Base-by-base conservation (phyloP, 805 yeast species). In the Schizosaccharomyces japonicus region DNA sequence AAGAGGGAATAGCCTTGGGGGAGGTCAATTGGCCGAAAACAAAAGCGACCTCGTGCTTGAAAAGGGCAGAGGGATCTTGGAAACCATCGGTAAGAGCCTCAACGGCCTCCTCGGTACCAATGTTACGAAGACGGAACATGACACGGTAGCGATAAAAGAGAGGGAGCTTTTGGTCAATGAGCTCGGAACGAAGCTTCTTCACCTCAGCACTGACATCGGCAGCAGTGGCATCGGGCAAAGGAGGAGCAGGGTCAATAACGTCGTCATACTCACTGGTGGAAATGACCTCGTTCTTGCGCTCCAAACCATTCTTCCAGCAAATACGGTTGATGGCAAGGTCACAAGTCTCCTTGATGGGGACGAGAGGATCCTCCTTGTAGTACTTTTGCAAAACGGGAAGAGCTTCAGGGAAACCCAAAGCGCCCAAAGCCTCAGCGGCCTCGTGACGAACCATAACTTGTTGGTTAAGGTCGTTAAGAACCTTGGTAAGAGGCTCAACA, bases 371-470 rank as follows among this genome's bases (percentile, higher is more conserved):
- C 59, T 92, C 96, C 47, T 77, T 71, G 55, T 63, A 68, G 62
- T 77, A 83, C 48, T 75, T 65, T 52, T 72, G 64, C 55, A 90
- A 71, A 45, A 84, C 60, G 1, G 67, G 72, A 49, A 90, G 61
- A 11, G 93, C 79, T 4, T 72, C 78, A 36, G 64, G 62, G 61
- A 84, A 94, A 45, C 94, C 94, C 47, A 90, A 68, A 40, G 98
- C 98, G 52, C 98, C 99, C 49, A 90, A 69, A 39, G 96, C 98
- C 64, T 90, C 99, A 5, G 98, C 98, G 15, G 98, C 98, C 63
- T 90, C 99, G 62, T 90, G 99, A 63, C 99, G 79, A 32, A 90
- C 99, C 96, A 90, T 90, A 51, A 80, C 69, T 28, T 42, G 33
- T 27, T 42, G 46, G 31, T 26, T 5, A 25, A 17, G 23, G 66